phyloP scores from a whole-genome alignment of 2,329 filamentous ascomycete species.

The Simplicillium aogashimaense region DNA sequence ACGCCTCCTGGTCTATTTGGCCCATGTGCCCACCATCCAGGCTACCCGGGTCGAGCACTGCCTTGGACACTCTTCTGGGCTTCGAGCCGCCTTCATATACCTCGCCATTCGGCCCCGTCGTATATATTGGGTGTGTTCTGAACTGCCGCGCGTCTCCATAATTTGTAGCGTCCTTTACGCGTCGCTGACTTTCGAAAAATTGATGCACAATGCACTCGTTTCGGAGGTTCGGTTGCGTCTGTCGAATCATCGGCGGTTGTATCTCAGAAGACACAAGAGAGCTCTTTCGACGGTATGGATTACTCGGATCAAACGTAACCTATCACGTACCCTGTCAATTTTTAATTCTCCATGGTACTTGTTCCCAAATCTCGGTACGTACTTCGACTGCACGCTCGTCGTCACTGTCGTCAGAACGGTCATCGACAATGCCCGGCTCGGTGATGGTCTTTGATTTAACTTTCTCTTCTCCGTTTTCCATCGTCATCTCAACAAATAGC shows the following conservation, averaged over 20 bases:
- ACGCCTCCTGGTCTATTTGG: slow-evolving; percentile 46
- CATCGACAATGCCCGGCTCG: slow-evolving; percentile 15
- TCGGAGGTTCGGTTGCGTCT: slow-evolving; percentile 12
- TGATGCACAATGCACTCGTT: slow-evolving; percentile 58
- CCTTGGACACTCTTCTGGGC: slow-evolving; percentile 10
- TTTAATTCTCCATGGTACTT: not conserved
- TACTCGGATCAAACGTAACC: slow-evolving; percentile 54
- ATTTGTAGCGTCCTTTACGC: slow-evolving; percentile 15
- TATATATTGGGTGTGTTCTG: slow-evolving; percentile 17
- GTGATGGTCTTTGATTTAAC: not conserved
- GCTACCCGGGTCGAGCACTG: slow-evolving; percentile 27
- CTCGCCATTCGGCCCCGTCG: slow-evolving; percentile 8
- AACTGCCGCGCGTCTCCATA: slow-evolving; percentile 16
- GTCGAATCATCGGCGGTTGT: slow-evolving; percentile 14
- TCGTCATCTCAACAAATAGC: too few species aligned
- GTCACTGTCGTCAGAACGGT: slow-evolving; percentile 35
- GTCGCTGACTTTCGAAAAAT: slow-evolving; percentile 48
- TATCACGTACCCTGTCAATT: slow-evolving; percentile 13
- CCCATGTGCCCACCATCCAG: slow-evolving; percentile 33
- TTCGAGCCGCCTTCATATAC: slow-evolving; percentile 2
- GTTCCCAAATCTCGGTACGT: slow-evolving; percentile 7
- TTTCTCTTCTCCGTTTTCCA: not conserved
- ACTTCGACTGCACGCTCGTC: slow-evolving; percentile 46
- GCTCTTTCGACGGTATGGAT: slow-evolving; percentile 55
- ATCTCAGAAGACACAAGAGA: slow-evolving; percentile 47